Conservation (phyloP, 768 basidiomycete species). For the Termitomyces sp. region DNA sequence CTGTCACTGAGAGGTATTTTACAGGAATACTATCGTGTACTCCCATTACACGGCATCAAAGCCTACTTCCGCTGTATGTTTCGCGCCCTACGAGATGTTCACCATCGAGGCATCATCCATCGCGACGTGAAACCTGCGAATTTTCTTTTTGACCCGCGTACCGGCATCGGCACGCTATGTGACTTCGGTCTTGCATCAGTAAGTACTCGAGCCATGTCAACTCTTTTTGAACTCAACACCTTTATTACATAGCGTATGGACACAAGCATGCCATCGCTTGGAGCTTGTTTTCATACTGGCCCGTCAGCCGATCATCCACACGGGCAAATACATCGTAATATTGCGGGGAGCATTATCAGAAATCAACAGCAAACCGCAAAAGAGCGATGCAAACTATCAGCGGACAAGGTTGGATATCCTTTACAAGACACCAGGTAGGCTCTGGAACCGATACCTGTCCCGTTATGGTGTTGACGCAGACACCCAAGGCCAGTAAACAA, state of each 20-base stretch:
- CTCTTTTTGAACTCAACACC: not conserved
- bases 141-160: constrained; percentile 86
- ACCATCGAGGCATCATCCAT: constrained; percentile 83
- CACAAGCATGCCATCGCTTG: constrained; percentile 28
- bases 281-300: constrained; percentile 74
- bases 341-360: constrained; percentile 45
- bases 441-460: not conserved
- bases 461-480: not conserved
- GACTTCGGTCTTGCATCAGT: constrained; percentile 97
- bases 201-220: constrained; percentile 20
- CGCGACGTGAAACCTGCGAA: constrained; percentile 98
- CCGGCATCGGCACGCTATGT: constrained; percentile 79
- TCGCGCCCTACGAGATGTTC: constrained; percentile 84
- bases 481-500: constrained; percentile 66
- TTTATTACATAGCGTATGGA: constrained; percentile 47
- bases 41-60: constrained; percentile 75
- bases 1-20: not conserved
- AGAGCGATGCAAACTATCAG: constrained; percentile 40
- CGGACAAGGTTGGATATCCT: constrained; percentile 75
- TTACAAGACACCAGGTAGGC: constrained; percentile 67
- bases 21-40: constrained; percentile 71
- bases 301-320: constrained; percentile 61
- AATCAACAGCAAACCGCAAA: constrained; percentile 57
- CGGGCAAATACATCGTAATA: constrained; percentile 43
- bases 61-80: constrained; percentile 89